Base-by-base conservation (phyloP, 345 rosid genomes). In the Crucihimalaya himalaica region DNA sequence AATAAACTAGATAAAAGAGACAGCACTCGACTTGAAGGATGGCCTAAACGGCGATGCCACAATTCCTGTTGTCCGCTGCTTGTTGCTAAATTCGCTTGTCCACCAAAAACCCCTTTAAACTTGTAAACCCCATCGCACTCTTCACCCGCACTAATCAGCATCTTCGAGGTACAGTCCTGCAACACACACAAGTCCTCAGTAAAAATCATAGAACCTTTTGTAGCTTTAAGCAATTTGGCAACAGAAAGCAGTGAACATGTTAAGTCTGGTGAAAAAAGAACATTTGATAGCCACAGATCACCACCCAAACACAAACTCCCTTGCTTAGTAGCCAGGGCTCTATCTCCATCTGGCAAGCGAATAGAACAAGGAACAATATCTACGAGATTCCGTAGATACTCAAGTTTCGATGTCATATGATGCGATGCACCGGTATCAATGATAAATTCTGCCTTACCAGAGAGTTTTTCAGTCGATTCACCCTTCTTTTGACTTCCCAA, bases 61-160 rank as follows among this genome's bases (percentile, higher is more conserved):
- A 58, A 12, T 6, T 18, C n/a, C 0, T 2, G 5, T 2, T 16
- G 11, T 1, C 4, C 13, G 8, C 23, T 45, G 8, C 8, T 8
- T 6, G 10, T 9, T 27, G 20, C 12, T 3, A 27, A 27, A 6
- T 54, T 54, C 0, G 4, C 34, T 54, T 13, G 4, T 4, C 43
- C 45, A 0, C 43, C 43, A 2, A 29, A 51, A 2, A 0, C 56
- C 61, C 1, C 3, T n/a, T n/a, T 2, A 2, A 27, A 56, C 5
- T 7, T 10, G 40, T 43, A 62, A 0, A 63, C 68, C 8, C 53
- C 53, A 1, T 21, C 6, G 0, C 37, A 28, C 34, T 40, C 67
- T 28, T 63, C 53, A 63, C 25, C 53, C 5, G 21, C 68, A 4
- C 68, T 53, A 63, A 63, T 63, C 34, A 63, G 5, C 23, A 5